Evolutionary conservation across 176 grass and related monocot species (phyloP).

Genomic region (Typha latifolia): DNA sequence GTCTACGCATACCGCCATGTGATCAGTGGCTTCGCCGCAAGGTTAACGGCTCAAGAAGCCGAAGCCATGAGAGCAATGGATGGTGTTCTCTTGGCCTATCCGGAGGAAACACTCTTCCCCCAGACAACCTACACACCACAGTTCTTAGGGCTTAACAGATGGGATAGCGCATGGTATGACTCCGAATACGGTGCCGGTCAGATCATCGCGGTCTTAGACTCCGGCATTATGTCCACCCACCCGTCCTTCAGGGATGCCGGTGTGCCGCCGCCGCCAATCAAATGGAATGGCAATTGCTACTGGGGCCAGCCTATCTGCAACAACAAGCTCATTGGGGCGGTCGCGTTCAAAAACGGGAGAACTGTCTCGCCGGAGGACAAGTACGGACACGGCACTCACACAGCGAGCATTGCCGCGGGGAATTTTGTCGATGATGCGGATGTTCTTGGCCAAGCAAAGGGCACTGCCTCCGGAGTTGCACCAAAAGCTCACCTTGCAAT

Average conservation of each 20-base stretch:
- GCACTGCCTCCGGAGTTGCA: constrained; percentile 52
- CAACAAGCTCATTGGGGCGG: too few species aligned
- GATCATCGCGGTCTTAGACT: constrained; percentile 62
- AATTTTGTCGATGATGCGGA: constrained; percentile 36
- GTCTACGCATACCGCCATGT: constrained; percentile 69
- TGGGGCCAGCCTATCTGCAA: too few species aligned
- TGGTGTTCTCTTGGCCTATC: constrained; percentile 51
- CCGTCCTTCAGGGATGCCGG: constrained; percentile 50
- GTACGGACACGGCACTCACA: constrained; percentile 47
- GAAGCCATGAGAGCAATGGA: constrained; percentile 15
- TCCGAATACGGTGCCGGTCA: constrained; percentile 52
- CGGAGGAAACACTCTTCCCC: background rate
- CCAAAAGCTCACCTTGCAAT: constrained; percentile 47
- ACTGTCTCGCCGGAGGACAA: constrained; percentile 29
- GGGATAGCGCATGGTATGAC: constrained; percentile 14
- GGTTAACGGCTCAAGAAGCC: constrained; percentile 39
- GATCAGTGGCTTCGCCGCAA: constrained; percentile 64
- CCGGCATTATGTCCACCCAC: constrained; percentile 47
- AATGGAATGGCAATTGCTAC: constrained; percentile 37
- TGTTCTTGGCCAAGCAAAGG: constrained; percentile 27
- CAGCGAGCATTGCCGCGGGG: constrained; percentile 45
- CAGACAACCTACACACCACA: constrained; percentile 53
- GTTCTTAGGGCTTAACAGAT: constrained; percentile 37
- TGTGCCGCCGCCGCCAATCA: constrained; percentile 45
- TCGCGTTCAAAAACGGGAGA: background rate